Percentiles rank a stretch among this genome's conserved stretches.
Evolutionary conservation across 352 stramenopile genomes (phyloP).

Genomic region (Phytophthora meadii): DNA sequence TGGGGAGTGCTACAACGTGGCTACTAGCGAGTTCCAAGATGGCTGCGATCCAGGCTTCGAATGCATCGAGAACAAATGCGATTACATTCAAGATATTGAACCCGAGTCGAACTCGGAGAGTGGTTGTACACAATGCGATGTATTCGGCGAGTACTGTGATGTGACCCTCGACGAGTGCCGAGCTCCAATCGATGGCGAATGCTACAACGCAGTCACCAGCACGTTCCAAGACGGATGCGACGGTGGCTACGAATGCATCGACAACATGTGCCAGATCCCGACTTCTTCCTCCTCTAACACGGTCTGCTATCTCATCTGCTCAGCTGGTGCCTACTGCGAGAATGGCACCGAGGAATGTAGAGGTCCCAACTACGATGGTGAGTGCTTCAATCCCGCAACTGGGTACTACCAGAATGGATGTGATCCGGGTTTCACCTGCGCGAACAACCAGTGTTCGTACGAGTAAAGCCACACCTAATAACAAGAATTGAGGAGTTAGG

Average conservation of each 20-base stretch:
- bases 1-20: constrained; percentile 22
- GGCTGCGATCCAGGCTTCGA: constrained; percentile 25
- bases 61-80: constrained; percentile 31
- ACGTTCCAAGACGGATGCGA: constrained; percentile 17
- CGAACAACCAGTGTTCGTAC: constrained; percentile 30
- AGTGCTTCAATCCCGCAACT: constrained; percentile 42
- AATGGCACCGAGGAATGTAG: constrained; percentile 32
- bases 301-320: constrained; percentile 30
- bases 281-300: not conserved
- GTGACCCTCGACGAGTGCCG: constrained; percentile 11
- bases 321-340: constrained; percentile 36
- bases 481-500: no score
- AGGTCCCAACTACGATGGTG: constrained; percentile 22
- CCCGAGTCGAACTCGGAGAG: not conserved
- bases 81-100: constrained; percentile 5
- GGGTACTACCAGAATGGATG: constrained; percentile 25
- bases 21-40: constrained; percentile 19
- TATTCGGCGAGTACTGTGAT: constrained; percentile 17
- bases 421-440: constrained; percentile 24
- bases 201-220: constrained; percentile 28
- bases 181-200: constrained; percentile 21
- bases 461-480: constrained; percentile 15
- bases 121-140: constrained; percentile 12
- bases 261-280: constrained; percentile 17
- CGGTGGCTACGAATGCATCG: constrained; percentile 12